phyloP scores from a whole-genome alignment of 2,329 filamentous ascomycete species.

The Amesomyces nigricolor region DNA sequence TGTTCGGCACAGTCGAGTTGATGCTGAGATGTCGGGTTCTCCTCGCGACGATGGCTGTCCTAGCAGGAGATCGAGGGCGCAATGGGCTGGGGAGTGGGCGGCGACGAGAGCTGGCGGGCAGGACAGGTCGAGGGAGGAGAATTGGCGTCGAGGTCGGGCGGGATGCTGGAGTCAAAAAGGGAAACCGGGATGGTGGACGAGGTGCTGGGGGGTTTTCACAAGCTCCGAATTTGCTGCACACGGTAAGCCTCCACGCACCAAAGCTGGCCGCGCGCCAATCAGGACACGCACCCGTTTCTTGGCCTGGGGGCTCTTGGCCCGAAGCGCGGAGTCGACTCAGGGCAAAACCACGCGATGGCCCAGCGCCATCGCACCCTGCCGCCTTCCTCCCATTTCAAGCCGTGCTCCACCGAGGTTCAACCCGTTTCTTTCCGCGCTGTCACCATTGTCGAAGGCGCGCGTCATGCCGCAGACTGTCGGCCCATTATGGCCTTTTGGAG shows the following conservation, averaged over 20 bases:
- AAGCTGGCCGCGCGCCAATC: constrained; percentile 8
- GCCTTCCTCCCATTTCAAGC: neutral
- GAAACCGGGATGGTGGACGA: constrained; percentile 6
- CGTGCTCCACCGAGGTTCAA: neutral
- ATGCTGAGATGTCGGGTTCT: constrained; percentile 8
- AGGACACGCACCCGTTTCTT: neutral
- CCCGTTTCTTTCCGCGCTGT: constrained; percentile 18
- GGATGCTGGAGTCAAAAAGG: constrained; percentile 8
- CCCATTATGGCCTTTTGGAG: too few species aligned
- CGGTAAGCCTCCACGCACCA: constrained; percentile 15
- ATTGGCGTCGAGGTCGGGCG: constrained; percentile 11
- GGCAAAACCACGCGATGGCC: constrained; percentile 15
- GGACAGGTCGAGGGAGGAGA: constrained; percentile 29
- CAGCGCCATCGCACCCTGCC: constrained; percentile 7
- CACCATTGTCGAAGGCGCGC: neutral
- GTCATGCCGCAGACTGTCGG: neutral
- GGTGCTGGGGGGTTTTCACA: constrained; percentile 24
- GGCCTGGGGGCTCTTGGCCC: constrained; percentile 2
- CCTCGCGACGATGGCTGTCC: constrained; percentile 28
- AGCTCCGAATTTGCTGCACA: constrained; percentile 21
- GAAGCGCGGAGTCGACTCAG: constrained; percentile 13
- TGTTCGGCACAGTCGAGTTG: neutral
- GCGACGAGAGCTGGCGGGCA: neutral
- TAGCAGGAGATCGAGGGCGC: constrained; percentile 10
- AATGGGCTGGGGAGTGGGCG: neutral